Conservation (phyloP, 225 moss, liverwort and hornwort species). For the Sphagnum contortum region DNA sequence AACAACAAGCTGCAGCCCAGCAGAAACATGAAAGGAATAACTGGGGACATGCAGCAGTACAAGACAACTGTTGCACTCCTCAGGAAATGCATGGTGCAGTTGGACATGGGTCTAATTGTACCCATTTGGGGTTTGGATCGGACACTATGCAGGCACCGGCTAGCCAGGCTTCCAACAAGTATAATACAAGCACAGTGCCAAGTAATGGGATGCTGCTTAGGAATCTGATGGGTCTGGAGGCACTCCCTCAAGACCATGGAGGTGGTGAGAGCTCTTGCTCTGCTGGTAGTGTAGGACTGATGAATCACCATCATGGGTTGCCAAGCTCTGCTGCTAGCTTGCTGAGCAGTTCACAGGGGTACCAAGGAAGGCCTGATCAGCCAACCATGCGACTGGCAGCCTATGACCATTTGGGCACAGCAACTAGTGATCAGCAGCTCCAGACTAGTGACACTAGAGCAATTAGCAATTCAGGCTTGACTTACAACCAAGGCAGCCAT, state of each 20-base stretch:
- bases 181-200: constrained; percentile 1
- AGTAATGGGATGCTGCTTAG: constrained; percentile 66
- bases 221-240: constrained; percentile 83
- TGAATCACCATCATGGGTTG: constrained; percentile 17
- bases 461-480: constrained; percentile 9
- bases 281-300: constrained; percentile 35
- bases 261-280: constrained; percentile 49
- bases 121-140: constrained; percentile 12
- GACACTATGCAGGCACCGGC: constrained; percentile 46
- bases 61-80: constrained; percentile 3
- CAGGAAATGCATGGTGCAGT: background rate
- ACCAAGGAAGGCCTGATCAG: constrained; percentile 4
- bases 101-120: constrained; percentile 16
- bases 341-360: constrained; percentile 37
- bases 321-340: constrained; percentile 41
- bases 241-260: constrained; percentile 27
- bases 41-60: constrained; percentile 23
- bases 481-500: constrained; percentile 12
- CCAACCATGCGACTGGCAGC: constrained; percentile 6
- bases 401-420: constrained; percentile 2
- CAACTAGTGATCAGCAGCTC: constrained; percentile 6
- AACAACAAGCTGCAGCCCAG: constrained; percentile 37
- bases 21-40: constrained; percentile 29
- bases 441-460: constrained; percentile 6
- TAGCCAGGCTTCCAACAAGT: constrained; percentile 10